phyloP scores from a whole-genome alignment of 108 stramenopile species.

The Nitzschia sp. region DNA sequence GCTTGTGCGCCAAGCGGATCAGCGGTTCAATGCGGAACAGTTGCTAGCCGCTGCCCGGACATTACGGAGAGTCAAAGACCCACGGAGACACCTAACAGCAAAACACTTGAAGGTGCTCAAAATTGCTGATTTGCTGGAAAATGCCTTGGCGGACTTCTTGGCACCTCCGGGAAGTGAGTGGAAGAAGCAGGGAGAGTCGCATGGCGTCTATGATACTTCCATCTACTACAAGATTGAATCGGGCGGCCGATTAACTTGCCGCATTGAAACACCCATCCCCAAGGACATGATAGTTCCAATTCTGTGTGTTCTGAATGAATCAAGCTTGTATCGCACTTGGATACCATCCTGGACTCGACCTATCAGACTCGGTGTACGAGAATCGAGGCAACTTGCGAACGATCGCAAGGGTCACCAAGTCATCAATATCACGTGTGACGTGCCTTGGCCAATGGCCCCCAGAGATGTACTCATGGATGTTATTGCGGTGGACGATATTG shows the following conservation, averaged over 20 bases:
- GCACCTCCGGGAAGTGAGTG: constrained; percentile 43
- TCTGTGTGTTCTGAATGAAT: constrained; percentile 75
- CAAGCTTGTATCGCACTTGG: constrained; percentile 67
- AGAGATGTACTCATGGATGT: constrained; percentile 60
- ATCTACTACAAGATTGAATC: constrained; percentile 71
- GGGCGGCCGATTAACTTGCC: constrained; percentile 44
- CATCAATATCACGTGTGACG: constrained; percentile 42
- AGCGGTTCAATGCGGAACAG: constrained; percentile 28
- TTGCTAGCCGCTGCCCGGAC: constrained; percentile 45
- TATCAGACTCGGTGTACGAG: constrained; percentile 44
- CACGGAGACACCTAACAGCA: background rate
- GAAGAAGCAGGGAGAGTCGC: constrained; percentile 64
- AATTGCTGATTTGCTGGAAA: constrained; percentile 40
- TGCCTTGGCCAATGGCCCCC: constrained; percentile 67
- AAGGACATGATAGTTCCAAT: constrained; percentile 59
- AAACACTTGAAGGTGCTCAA: constrained; percentile 37
- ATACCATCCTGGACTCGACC: constrained; percentile 59
- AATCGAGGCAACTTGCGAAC: constrained; percentile 57
- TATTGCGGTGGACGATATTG: constrained; percentile 72
- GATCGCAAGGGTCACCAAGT: constrained; percentile 59
- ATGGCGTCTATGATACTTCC: constrained; percentile 54
- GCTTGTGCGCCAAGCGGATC: constrained; percentile 29
- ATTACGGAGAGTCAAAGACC: constrained; percentile 26
- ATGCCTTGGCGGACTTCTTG: constrained; percentile 35
- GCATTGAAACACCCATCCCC: constrained; percentile 68